Evolutionary conservation across 2,329 filamentous ascomycete genomes (phyloP).

Genomic region (Taxawa tesnikishii): DNA sequence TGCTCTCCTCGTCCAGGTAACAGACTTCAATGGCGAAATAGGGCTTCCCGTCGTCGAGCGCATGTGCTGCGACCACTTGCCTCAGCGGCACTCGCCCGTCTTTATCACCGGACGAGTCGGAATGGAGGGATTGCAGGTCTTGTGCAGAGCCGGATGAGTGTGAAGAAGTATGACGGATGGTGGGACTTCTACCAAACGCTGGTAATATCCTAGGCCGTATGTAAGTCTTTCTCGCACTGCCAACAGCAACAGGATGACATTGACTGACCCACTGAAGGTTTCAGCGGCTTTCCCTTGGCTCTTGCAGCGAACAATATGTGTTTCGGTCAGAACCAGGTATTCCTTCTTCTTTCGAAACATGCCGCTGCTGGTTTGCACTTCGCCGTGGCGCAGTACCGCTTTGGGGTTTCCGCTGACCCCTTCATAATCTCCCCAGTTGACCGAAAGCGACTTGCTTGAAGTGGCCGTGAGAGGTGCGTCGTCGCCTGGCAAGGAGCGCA

Average conservation of each 20-base stretch:
- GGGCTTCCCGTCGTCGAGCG: conserved; percentile 53
- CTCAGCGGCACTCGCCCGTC: conserved; percentile 49
- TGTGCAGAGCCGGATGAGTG: conserved; percentile 49
- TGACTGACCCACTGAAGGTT: conserved; percentile 35
- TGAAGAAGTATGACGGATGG: conserved; percentile 43
- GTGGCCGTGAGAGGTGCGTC: conserved; percentile 36
- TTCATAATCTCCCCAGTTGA: conserved; percentile 26
- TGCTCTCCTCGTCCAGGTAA: conserved; percentile 53
- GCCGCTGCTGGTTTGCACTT: conserved; percentile 56
- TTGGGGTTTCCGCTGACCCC: conserved; percentile 15
- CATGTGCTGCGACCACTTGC: conserved; percentile 55
- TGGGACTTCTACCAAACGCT: conserved; percentile 26
- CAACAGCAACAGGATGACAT: neutral
- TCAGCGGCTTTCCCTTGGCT: conserved; percentile 54
- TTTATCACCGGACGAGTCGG: conserved; percentile 37
- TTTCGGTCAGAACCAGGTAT: conserved; percentile 59
- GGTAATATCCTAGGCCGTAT: conserved; percentile 18
- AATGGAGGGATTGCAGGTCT: conserved; percentile 43
- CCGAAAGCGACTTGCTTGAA: conserved; percentile 38
- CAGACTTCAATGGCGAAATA: conserved; percentile 57
- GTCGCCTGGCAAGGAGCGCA: conserved; percentile 40
- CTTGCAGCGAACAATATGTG: conserved; percentile 56
- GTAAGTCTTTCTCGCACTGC: neutral
- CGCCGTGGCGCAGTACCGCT: conserved; percentile 52
- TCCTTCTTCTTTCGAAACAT: conserved; percentile 64